A percentile compares a stretch with the other conserved stretches of the same genome.
Conservation (phyloP, 352 stramenopile genomes). For the Pythium sp. region DNA sequence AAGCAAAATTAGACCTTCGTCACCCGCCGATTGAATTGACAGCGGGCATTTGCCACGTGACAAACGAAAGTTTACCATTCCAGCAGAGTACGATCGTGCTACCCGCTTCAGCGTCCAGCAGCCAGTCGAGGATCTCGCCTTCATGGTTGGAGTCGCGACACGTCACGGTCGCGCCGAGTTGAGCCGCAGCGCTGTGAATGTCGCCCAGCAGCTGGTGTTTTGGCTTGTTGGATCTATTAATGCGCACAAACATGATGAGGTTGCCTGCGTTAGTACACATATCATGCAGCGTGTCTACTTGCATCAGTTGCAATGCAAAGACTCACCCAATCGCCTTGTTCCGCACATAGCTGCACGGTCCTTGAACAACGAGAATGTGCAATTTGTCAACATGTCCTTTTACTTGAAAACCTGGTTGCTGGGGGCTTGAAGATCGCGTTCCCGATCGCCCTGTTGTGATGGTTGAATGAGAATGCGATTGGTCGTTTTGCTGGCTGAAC, state of each 20-base stretch:
- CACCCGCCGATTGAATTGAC: neutral
- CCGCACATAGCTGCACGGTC: slow-evolving; percentile 32
- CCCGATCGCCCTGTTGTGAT: neutral
- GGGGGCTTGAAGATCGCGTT: neutral
- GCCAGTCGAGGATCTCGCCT: slow-evolving; percentile 32
- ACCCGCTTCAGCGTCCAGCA: slow-evolving; percentile 17
- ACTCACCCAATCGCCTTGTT: slow-evolving; percentile 24
- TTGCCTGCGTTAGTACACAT: neutral
- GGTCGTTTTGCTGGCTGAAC: neutral
- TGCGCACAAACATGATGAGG: neutral
- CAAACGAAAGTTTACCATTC: slow-evolving; percentile 27
- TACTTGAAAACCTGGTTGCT: neutral
- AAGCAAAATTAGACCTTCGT: neutral
- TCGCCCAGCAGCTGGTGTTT: slow-evolving; percentile 11
- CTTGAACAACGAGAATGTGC: slow-evolving; percentile 13
- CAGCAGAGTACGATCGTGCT: slow-evolving; percentile 40
- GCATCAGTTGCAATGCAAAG: too few relatives aligned
- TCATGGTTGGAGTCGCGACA: slow-evolving; percentile 29
- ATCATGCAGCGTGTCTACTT: too few relatives aligned
- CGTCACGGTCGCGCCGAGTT: slow-evolving; percentile 13
- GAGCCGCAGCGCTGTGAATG: slow-evolving; percentile 5
- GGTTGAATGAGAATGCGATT: neutral
- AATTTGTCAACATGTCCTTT: neutral
- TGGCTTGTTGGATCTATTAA: slow-evolving; percentile 6
- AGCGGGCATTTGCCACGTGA: neutral